phyloP scores from a whole-genome alignment of 2,329 filamentous ascomycete species.

The Saccharata proteae region DNA sequence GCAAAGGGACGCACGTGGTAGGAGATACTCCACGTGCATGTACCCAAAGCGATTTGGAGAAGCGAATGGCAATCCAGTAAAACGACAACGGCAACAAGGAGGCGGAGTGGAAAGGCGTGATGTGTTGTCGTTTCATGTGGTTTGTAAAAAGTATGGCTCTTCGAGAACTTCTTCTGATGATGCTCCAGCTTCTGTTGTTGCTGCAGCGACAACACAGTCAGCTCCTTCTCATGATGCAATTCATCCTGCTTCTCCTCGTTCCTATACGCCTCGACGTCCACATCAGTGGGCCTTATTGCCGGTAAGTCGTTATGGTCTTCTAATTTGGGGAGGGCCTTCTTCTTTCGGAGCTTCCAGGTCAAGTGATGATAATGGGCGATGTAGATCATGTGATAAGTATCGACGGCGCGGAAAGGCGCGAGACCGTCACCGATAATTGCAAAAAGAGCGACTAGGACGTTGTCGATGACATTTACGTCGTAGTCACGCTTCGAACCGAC shows the following conservation, averaged over 20 bases:
- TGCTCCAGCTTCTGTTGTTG: slow-evolving; percentile 57
- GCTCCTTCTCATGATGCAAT: slow-evolving; percentile 8
- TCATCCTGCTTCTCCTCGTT: slow-evolving; percentile 1
- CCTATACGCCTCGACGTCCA: slow-evolving; percentile 6
- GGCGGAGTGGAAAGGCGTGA: slow-evolving; percentile 56
- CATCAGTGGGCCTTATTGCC: slow-evolving; percentile 11
- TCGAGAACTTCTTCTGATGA: slow-evolving; percentile 63
- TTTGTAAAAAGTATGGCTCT: slow-evolving; percentile 74
- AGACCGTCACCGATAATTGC: slow-evolving; percentile 46
- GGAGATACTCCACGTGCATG: slow-evolving; percentile 61
- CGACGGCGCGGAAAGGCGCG: slow-evolving; percentile 56
- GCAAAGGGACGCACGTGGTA: slow-evolving; percentile 54
- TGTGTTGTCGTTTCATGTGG: slow-evolving; percentile 71
- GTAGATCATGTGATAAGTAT: slow-evolving; percentile 74
- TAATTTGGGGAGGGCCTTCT: slow-evolving; percentile 45
- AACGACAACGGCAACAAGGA: slow-evolving; percentile 60
- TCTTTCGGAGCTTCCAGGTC: slow-evolving; percentile 49
- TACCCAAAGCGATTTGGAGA: slow-evolving; percentile 63
- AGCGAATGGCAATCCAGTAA: slow-evolving; percentile 64
- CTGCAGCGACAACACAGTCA: slow-evolving; percentile 40
- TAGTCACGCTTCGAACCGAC: slow-evolving; percentile 55
- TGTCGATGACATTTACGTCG: slow-evolving; percentile 38
- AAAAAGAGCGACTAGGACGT: slow-evolving; percentile 45
- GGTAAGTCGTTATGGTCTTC: slow-evolving; percentile 56
- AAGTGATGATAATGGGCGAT: slow-evolving; percentile 52